A percentile compares a stretch with the other conserved stretches of the same genome.
Evolutionary conservation across 257 asterid species (phyloP).

Genomic region (Ilex aquifolium): DNA sequence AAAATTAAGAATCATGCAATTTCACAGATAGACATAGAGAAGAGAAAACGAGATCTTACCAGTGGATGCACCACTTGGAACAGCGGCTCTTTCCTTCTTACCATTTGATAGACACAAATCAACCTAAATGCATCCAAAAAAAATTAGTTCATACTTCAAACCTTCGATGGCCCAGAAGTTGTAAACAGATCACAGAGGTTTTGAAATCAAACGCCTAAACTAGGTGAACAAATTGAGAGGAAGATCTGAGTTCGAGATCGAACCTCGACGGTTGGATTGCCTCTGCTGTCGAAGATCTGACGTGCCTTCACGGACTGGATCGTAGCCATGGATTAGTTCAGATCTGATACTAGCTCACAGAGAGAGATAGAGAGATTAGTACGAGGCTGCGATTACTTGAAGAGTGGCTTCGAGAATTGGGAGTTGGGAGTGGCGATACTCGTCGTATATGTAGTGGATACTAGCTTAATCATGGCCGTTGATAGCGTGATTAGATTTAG

Average conservation of each 20-base stretch:
- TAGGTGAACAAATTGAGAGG: background rate
- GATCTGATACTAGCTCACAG: slow-evolving; percentile 2
- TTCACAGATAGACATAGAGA: background rate
- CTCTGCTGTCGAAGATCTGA: slow-evolving; percentile 89
- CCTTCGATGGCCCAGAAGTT: too few relatives aligned
- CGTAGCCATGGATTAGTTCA: slow-evolving; percentile 42
- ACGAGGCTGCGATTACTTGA: too few relatives aligned
- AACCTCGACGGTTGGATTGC: slow-evolving; percentile 84
- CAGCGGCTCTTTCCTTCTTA: background rate
- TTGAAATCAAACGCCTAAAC: background rate
- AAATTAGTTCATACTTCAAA: too few relatives aligned
- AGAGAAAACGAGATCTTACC: background rate
- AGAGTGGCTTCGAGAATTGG: background rate
- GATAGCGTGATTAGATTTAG: slow-evolving; percentile 14
- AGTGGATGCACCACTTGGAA: slow-evolving; percentile 4
- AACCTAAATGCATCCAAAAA: background rate
- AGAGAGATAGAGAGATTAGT: background rate
- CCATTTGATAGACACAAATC: background rate
- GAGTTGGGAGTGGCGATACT: background rate
- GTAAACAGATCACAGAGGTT: too few relatives aligned
- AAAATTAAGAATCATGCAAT: background rate
- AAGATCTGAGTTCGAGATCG: slow-evolving; percentile 14
- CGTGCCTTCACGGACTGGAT: slow-evolving; percentile 59
- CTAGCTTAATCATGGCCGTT: slow-evolving; percentile 40
- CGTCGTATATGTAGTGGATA: slow-evolving; percentile 26